Base-by-base conservation (phyloP, 2,329 filamentous ascomycete genomes). In the Pyrenophora teres region DNA sequence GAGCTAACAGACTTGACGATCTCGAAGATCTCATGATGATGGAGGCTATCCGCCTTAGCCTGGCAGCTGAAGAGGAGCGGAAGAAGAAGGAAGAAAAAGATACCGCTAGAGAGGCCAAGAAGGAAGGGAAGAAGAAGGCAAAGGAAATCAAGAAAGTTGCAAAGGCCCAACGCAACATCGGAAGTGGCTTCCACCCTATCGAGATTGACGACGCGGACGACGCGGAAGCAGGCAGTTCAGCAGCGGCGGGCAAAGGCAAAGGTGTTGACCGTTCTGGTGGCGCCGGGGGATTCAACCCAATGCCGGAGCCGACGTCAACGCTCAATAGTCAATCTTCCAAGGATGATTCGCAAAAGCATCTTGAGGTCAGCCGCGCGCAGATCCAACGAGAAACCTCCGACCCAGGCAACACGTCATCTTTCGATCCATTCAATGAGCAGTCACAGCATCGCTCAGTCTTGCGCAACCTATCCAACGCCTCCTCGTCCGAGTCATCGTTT, bases 11-110 rank as follows among this genome's bases (percentile, higher is more conserved):
- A 25, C 85, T 95, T 69, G 90, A 95, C 18, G 92, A 97, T 62
- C 81, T 97, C 0, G 94, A 99, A 71, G 93, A 96, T 41, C 89
- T 99, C 79, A 99, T 99, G 94, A 92, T 97, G 80, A 91, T 94
- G 81, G 94, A 99, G 72, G 94, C 94, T 0, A 95, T 99, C 40
- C 83, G 94, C 33, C 74, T 96, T 25, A 96, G 92, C 40, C 79
- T 99, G n/a, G 92, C 89, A 0, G 87, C 90, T 1, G 94, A 99
- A 71, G 93, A 97, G 66, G 93, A 97, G 36, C 84, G 93, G n/a
- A 89, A 91, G 62, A 87, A 84, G 40, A 94, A 90, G 66, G 87
- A 89, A 41, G 90, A 94, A 43, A 93, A 92, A 69, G 89, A 91
- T 52, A 82, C 83, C 0, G 83, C 81, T 21, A 97, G 96, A 68